These are phyloP conservation scores for Phytophthora pseudosyringae DNA, from an alignment of 352 stramenopile genomes.

Conservation along the genomic window DNA sequence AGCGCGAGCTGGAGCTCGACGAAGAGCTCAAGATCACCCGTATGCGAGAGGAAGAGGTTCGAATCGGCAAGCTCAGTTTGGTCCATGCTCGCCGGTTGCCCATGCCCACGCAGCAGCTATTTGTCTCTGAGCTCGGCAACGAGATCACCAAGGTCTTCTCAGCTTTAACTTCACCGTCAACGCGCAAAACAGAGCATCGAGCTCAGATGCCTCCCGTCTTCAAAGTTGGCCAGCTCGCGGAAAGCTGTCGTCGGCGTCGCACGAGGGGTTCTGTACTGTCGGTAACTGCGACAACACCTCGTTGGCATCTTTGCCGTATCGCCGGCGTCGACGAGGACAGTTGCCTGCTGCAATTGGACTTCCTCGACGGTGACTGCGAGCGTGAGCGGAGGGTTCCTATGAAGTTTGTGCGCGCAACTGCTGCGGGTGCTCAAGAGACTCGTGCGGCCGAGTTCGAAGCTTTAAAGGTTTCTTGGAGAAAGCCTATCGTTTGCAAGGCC, in stretches of 20 bases:
- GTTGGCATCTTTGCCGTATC: conserved; percentile 52
- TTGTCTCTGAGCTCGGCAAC: conserved; percentile 42
- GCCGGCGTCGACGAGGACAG: conserved; percentile 30
- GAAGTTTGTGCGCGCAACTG: conserved; percentile 43
- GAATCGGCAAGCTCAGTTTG: conserved; percentile 49
- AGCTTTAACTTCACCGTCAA: background rate
- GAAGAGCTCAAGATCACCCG: conserved; percentile 42
- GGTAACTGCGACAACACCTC: background rate
- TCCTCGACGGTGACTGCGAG: conserved; percentile 55
- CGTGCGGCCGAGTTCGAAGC: conserved; percentile 36
- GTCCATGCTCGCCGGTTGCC: conserved; percentile 49
- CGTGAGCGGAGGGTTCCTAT: conserved; percentile 48
- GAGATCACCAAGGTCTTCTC: conserved; percentile 55
- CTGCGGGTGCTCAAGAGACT: conserved; percentile 34
- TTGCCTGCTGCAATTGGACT: conserved; percentile 47
- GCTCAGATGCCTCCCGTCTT: conserved; percentile 13
- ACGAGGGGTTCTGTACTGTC: conserved; percentile 26
- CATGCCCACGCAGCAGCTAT: conserved; percentile 47
- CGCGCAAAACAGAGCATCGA: background rate
- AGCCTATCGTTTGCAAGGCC: conserved; percentile 31
- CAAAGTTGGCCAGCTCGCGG: conserved; percentile 44
- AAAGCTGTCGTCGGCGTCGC: conserved; percentile 59
- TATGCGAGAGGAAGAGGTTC: conserved; percentile 40
- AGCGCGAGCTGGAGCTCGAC: conserved; percentile 50
- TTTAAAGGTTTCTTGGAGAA: conserved; percentile 43